A percentile compares a stretch with the other conserved stretches of the same genome.
Evolutionary conservation across 305 asterid genomes (phyloP).

Genomic region (Fraxinus dipetala): DNA sequence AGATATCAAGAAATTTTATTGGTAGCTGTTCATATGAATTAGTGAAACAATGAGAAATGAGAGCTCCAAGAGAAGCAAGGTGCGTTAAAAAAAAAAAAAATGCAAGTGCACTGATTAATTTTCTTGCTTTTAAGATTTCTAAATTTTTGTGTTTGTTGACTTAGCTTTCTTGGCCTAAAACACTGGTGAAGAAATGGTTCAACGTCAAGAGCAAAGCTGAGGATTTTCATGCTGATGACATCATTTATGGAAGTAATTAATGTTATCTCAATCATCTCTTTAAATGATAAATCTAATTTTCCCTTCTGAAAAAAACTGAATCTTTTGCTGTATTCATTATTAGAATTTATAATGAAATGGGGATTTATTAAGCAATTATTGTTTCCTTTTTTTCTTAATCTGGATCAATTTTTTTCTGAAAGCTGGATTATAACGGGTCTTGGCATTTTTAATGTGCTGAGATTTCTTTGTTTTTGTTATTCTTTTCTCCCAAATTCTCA

Average conservation of each 20-base stretch:
- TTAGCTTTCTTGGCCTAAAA: constrained; percentile 82
- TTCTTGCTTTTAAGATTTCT: constrained; percentile 31
- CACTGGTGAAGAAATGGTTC: constrained; percentile 91
- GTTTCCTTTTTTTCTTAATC: background rate
- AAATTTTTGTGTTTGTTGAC: constrained; percentile 16
- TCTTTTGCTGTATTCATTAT: background rate
- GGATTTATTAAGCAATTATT: background rate
- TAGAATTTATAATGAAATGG: background rate
- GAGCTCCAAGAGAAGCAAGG: constrained; percentile 84
- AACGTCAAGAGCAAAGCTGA: constrained; percentile 74
- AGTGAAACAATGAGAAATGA: constrained; percentile 88
- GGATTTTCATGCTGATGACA: constrained; percentile 85
- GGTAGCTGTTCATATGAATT: constrained; percentile 40
- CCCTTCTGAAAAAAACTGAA: background rate
- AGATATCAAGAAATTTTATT: constrained; percentile 11
- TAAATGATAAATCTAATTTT: constrained; percentile 18
- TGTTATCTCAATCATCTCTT: constrained; percentile 12
- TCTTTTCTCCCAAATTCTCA: constrained; percentile 26
- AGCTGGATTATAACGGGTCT: constrained; percentile 21
- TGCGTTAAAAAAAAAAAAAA: constrained; percentile 6
- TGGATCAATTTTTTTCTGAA: constrained; percentile 25
- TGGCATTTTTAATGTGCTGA: constrained; percentile 27
- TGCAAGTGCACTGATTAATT: constrained; percentile 31
- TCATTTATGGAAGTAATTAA: constrained; percentile 52
- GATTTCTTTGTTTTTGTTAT: constrained; percentile 34